Conservation (phyloP, 2,329 filamentous ascomycete genomes). For the Clarireedia paspali region DNA sequence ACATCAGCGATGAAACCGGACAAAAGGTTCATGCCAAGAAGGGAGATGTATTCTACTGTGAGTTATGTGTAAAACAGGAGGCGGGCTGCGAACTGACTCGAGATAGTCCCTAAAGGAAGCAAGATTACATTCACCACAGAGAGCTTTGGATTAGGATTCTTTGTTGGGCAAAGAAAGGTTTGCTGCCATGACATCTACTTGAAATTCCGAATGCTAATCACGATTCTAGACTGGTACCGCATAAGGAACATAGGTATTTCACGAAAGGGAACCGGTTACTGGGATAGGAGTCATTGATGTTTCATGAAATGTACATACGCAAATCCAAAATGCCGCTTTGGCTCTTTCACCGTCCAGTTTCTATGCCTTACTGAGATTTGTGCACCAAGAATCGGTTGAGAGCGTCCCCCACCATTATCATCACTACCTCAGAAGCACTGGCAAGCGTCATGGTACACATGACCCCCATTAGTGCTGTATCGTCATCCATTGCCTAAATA, state of each 20-base stretch:
- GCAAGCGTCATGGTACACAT: too few species aligned
- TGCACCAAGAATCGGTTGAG: too few species aligned
- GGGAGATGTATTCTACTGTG: constrained; percentile 55
- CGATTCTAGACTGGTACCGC: neutral
- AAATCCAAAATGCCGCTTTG: neutral
- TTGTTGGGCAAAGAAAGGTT: constrained; percentile 30
- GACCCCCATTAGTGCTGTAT: too few species aligned
- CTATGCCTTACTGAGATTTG: too few species aligned
- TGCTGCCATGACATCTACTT: neutral
- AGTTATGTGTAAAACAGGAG: constrained; percentile 7
- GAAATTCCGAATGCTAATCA: neutral
- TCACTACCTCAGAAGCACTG: too few species aligned
- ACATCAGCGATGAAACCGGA: constrained; percentile 53
- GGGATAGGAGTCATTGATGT: neutral
- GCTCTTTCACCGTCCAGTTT: too few species aligned
- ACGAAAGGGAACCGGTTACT: neutral
- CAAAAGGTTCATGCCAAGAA: constrained; percentile 46
- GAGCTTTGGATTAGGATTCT: constrained; percentile 29
- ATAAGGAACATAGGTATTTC: neutral
- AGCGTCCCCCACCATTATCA: too few species aligned
- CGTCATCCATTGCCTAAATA: too few species aligned
- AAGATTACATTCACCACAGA: constrained; percentile 30
- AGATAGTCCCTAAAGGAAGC: constrained; percentile 29
- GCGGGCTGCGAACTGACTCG: constrained; percentile 7
- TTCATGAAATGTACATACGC: neutral